These are phyloP conservation scores for Cicer arietinum DNA, from an alignment of 306 rosid species.

Conservation along the genomic window DNA sequence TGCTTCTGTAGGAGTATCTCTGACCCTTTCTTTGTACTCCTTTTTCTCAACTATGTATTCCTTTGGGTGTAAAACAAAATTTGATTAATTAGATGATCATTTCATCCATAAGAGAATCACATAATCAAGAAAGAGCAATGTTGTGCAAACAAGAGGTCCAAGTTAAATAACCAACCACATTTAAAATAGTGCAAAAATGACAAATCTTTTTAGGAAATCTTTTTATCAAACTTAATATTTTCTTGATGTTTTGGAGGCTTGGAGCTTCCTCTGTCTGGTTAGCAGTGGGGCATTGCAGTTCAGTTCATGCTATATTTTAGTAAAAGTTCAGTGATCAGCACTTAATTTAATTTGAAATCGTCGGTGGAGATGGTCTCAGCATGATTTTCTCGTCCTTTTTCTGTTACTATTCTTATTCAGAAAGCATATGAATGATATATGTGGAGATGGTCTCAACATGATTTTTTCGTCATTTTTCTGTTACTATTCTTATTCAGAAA, in stretches of 20 bases:
- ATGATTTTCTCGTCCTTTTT: constrained; percentile 16
- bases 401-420: constrained; percentile 2
- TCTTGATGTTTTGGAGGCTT: no score
- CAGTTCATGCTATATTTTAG: neutral
- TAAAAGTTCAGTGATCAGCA: neutral
- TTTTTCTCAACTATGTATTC: neutral
- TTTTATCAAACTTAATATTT: no score
- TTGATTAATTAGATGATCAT: constrained; percentile 5
- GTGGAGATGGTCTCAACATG: neutral
- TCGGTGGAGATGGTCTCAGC: neutral
- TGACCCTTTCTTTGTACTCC: neutral
- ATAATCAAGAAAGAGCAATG: neutral
- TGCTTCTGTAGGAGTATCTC: neutral
- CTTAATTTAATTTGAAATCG: constrained; percentile 26
- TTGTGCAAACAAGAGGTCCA: neutral
- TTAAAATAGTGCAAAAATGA: no score
- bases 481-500: constrained; percentile 5
- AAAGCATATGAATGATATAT: neutral
- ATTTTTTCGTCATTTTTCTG: constrained; percentile 19
- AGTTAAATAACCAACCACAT: neutral
- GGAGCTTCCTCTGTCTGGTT: neutral
- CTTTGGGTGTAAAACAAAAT: neutral
- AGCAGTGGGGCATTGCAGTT: neutral
- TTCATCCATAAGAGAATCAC: neutral
- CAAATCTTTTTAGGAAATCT: no score